Conservation (phyloP, 768 basidiomycete genomes). For the Tephrocybe sp. region DNA sequence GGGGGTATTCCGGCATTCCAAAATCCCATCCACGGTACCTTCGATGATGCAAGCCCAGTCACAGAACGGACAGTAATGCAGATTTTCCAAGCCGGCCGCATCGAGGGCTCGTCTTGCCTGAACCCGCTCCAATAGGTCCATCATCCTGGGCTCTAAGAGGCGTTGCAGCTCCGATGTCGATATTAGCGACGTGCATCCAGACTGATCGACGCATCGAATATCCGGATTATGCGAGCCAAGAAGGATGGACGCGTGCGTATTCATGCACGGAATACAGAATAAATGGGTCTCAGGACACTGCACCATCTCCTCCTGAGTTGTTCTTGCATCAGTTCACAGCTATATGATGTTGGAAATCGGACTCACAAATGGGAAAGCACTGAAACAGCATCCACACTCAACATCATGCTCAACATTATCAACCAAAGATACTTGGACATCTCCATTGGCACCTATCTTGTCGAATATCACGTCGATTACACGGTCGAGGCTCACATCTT, state of each 20-base stretch:
- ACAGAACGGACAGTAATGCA: conserved; percentile 93
- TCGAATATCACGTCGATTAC: conserved; percentile 66
- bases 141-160: conserved; percentile 64
- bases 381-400: conserved; percentile 90
- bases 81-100: conserved; percentile 69
- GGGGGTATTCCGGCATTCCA: conserved; percentile 52
- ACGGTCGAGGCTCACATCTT: conserved; percentile 46
- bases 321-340: not conserved
- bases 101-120: conserved; percentile 79
- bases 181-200: conserved; percentile 69
- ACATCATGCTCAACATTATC: conserved; percentile 42
- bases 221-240: conserved; percentile 62
- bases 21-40: conserved; percentile 60
- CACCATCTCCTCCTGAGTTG: conserved; percentile 70
- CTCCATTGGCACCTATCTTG: conserved; percentile 34
- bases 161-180: conserved; percentile 67
- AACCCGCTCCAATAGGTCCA: conserved; percentile 70
- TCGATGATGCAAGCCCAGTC: conserved; percentile 83
- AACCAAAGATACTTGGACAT: conserved; percentile 28
- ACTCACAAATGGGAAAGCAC: conserved; percentile 68
- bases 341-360: not conserved
- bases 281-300: conserved; percentile 90
- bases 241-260: conserved; percentile 61
- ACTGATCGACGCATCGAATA: conserved; percentile 80
- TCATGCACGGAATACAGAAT: conserved; percentile 78